phyloP scores from a whole-genome alignment of 352 stramenopile genomes.

The Phytophthora tubulina region DNA sequence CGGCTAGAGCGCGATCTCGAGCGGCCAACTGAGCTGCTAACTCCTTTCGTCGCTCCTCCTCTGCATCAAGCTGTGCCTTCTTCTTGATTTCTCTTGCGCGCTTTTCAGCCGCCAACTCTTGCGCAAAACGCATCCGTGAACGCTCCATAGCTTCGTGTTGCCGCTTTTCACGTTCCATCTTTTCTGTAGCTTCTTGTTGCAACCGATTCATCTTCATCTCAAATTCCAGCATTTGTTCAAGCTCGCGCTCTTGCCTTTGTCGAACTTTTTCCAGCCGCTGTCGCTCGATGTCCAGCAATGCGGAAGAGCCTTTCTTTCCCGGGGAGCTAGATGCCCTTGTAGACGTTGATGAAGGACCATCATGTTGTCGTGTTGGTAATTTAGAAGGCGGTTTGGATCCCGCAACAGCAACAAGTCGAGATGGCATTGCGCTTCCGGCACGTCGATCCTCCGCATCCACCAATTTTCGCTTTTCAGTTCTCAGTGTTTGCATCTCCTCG shows the following conservation, averaged over 20 bases:
- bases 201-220: conserved; percentile 92
- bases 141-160: conserved; percentile 77
- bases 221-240: conserved; percentile 94
- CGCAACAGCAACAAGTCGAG: conserved; percentile 18
- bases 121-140: conserved; percentile 65
- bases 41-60: conserved; percentile 78
- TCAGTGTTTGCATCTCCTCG: conserved; percentile 92
- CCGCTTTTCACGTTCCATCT: conserved; percentile 71
- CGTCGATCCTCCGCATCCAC: conserved; percentile 53
- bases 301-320: conserved; percentile 41
- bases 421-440: neutral
- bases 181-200: conserved; percentile 78
- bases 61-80: conserved; percentile 82
- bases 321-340: conserved; percentile 19
- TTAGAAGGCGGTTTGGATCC: conserved; percentile 24
- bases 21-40: conserved; percentile 76
- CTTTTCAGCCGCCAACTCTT: conserved; percentile 81
- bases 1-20: conserved; percentile 73
- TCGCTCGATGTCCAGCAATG: conserved; percentile 75
- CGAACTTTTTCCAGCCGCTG: conserved; percentile 81
- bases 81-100: conserved; percentile 85
- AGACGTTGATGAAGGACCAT: conserved; percentile 18
- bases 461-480: conserved; percentile 83
- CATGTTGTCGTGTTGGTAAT: conserved; percentile 5
- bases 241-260: conserved; percentile 77